Evolutionary conservation across 768 basidiomycete genomes (phyloP), one percentile per base, ranked within the genome.

Genomic region (Russula brevipes): DNA sequence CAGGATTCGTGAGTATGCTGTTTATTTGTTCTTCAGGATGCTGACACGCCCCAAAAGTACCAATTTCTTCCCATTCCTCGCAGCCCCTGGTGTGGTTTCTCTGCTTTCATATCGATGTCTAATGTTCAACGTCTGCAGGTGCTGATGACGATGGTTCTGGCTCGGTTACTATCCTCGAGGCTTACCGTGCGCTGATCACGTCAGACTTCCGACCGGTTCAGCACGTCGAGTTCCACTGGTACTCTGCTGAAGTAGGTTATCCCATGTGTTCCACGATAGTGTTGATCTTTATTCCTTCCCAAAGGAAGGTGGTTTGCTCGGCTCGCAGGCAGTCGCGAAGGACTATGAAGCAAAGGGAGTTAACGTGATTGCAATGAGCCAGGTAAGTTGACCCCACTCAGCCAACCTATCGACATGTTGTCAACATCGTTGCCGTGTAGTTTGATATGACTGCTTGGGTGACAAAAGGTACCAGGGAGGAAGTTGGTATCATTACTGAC

Each of bases 401-500:
- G 5, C 59, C 49, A 19, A 50, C 63, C 19, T 54, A n/a, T 24
- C 60, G 42, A 55, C 30, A 46, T 57, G 54, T 53, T 54, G 38
- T 12, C 7, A 39, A 3, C 45, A 68, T 60, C 62, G 46, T 55
- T 31, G 14, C 55, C 50, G 53, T 54, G 68, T 11, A 91, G 89
- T 90, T 88, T 70, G 91, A 93, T 72, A 93, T 93, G 91, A 94
- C 91, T 24, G 91, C 91, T 59, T 97, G 93, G 93, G 90, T 96
- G 64, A 93, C 93, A 82, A 71, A 72, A 60, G 82, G 81, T 12
- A 80, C 80, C 12, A 71, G 83, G 78, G 79, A 79, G 70, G 77
- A 69, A 77, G 87, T 95, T 64, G 89, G 89, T 49, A 81, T 96
- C 56, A 91, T 96, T 70, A 86, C 83, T 45, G 94, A 97, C 75